phyloP scores from a whole-genome alignment of 768 basidiomycete species.

The Suillus ampliporus region DNA sequence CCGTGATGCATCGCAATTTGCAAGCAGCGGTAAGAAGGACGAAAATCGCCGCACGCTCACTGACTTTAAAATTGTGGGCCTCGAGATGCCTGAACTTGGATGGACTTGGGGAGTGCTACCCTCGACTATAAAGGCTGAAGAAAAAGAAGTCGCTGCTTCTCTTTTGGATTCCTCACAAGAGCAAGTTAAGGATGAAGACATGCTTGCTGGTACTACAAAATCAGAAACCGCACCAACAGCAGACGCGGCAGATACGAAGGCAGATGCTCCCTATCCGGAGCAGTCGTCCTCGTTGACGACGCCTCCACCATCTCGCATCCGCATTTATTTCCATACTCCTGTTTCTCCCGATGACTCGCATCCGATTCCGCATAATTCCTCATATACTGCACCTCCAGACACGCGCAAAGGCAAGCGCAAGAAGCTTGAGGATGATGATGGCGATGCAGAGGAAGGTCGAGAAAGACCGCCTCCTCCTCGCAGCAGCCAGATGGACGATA shows the following conservation, averaged over 20 bases:
- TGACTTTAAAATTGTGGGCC: constrained; percentile 95
- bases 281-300: constrained; percentile 38
- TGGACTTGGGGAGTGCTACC: constrained; percentile 88
- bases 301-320: constrained; percentile 78
- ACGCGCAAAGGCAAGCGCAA: constrained; percentile 83
- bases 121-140: constrained; percentile 40
- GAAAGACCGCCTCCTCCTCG: constrained; percentile 66
- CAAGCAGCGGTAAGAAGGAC: constrained; percentile 75
- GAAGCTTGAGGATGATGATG: constrained; percentile 89
- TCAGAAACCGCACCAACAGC: constrained; percentile 24
- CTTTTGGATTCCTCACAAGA: constrained; percentile 38
- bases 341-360: constrained; percentile 82
- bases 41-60: constrained; percentile 92
- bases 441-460: constrained; percentile 75
- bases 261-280: constrained; percentile 32
- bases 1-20: constrained; percentile 56
- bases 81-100: constrained; percentile 79
- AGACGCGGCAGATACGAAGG: constrained; percentile 41
- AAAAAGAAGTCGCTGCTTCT: constrained; percentile 40
- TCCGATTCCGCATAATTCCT: constrained; percentile 68
- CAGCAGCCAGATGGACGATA: constrained; percentile 53
- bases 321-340: constrained; percentile 92
- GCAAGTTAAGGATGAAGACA: constrained; percentile 38
- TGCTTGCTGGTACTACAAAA: constrained; percentile 24
- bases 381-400: constrained; percentile 57